Conservation (phyloP, 2,329 filamentous ascomycete genomes). For the Fusarium sambucinum region DNA sequence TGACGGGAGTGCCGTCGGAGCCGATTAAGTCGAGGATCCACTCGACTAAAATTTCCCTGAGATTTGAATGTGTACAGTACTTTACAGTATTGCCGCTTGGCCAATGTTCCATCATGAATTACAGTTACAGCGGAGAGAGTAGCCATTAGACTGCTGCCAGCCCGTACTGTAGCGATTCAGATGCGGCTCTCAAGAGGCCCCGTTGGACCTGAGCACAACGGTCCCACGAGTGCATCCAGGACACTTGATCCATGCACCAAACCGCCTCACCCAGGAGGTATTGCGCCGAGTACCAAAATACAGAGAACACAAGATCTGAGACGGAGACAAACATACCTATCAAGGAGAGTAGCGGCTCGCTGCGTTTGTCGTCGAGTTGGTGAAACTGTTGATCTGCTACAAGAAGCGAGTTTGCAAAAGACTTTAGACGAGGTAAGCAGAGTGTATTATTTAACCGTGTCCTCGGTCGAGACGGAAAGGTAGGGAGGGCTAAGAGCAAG, state of each 20-base stretch:
- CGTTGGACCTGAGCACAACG: constrained; percentile 34
- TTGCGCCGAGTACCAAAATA: constrained; percentile 44
- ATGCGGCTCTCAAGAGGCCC: constrained; percentile 25
- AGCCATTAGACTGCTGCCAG: not conserved
- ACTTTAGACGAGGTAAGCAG: constrained; percentile 32
- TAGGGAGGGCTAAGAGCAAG: constrained; percentile 32
- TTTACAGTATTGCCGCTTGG: not conserved
- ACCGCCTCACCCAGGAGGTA: constrained; percentile 47
- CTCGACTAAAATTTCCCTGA: constrained; percentile 49
- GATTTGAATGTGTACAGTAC: constrained; percentile 43
- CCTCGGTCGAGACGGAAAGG: constrained; percentile 39
- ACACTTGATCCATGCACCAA: constrained; percentile 51
- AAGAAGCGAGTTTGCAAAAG: constrained; percentile 33
- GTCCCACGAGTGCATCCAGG: constrained; percentile 41
- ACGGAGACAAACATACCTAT: constrained; percentile 47
- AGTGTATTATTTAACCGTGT: constrained; percentile 37
- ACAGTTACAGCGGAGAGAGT: not conserved
- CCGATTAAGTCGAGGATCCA: constrained; percentile 49
- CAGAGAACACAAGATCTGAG: constrained; percentile 40
- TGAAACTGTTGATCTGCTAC: constrained; percentile 38
- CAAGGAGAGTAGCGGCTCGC: constrained; percentile 26
- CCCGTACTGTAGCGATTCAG: constrained; percentile 13
- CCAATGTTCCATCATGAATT: not conserved
- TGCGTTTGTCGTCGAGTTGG: constrained; percentile 42
- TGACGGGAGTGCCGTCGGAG: constrained; percentile 48